Evolutionary conservation across 768 basidiomycete species (phyloP), one percentile per base, ranked within the genome.

Genomic region (Podaxis sp.): DNA sequence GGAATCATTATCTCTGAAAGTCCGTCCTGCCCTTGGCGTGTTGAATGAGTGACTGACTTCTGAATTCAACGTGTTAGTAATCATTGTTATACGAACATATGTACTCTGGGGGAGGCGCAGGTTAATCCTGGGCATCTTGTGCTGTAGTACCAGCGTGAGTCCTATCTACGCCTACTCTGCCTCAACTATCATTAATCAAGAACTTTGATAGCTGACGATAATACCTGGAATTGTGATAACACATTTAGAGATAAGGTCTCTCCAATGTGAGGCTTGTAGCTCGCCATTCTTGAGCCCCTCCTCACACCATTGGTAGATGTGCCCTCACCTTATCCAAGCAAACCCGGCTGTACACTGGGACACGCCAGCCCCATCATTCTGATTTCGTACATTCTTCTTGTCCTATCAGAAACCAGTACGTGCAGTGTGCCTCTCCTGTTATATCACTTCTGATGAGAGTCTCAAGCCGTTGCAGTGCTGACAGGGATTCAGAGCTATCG

Each of bases 101-200:
- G 80, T 79, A 3, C 73, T 82, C 24, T 82, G 77, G 78, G 76
- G 77, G 64, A 69, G 79, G 13, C 74, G 70, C 58, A 77, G 73
- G 8, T 56, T 68, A 9, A 70, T 80, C 5, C 64, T 76, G 9
- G 59, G 76, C 15, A 70, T 73, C 24, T 71, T 80, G 4, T 72
- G 66, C 26, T 38, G 69, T 19, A 68, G 76, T 17, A 66, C 70
- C 17, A 15, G 65, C n/a, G 70, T 69, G 22, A 33, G 68, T 63
- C 2, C 42, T 26, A 28, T 59, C 30, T 17, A 13, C 6, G 24
- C 24, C 24, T 36, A 49, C 28, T 26, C 40, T 24, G 30, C 7
- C 30, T 4, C 17, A 9, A 26, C n/a, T 26, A 4, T 33, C 24
- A 24, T 17, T 19, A 24, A 26, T 26, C 39, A 54, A 17, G 51